Evolutionary conservation across 1,139 yeast species (phyloP).

Genomic region (Pichia sp.): DNA sequence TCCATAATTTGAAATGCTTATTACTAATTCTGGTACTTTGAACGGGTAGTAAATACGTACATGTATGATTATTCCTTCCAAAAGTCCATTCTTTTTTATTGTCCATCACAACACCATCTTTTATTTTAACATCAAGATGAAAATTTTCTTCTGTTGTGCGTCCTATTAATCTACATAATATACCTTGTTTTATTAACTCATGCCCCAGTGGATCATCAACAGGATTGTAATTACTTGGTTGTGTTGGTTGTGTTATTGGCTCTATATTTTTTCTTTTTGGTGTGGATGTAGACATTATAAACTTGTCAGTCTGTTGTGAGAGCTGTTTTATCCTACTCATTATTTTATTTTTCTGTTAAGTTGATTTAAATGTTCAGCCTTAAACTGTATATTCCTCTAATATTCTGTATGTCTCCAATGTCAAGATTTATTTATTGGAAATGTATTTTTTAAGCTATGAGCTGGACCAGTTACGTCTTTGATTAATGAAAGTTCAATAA

Average conservation of each 20-base stretch:
- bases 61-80: constrained; percentile 57
- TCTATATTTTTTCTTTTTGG: constrained; percentile 39
- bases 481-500: too few species aligned
- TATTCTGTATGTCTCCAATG: background rate
- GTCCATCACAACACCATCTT: constrained; percentile 18
- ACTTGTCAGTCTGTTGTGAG: background rate
- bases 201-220: constrained; percentile 33
- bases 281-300: background rate
- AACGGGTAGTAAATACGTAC: constrained; percentile 56
- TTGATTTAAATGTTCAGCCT: background rate
- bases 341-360: background rate
- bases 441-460: too few species aligned
- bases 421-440: background rate
- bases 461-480: too few species aligned
- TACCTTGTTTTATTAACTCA: constrained; percentile 35
- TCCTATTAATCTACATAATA: constrained; percentile 54
- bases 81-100: constrained; percentile 58
- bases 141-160: constrained; percentile 33
- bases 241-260: constrained; percentile 56
- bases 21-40: constrained; percentile 69
- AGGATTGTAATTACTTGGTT: constrained; percentile 37
- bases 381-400: background rate
- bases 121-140: constrained; percentile 29
- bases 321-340: background rate
- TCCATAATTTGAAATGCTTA: constrained; percentile 69